phyloP scores from a whole-genome alignment of 2,329 filamentous ascomycete genomes.

The Lithohypha guttulata region DNA sequence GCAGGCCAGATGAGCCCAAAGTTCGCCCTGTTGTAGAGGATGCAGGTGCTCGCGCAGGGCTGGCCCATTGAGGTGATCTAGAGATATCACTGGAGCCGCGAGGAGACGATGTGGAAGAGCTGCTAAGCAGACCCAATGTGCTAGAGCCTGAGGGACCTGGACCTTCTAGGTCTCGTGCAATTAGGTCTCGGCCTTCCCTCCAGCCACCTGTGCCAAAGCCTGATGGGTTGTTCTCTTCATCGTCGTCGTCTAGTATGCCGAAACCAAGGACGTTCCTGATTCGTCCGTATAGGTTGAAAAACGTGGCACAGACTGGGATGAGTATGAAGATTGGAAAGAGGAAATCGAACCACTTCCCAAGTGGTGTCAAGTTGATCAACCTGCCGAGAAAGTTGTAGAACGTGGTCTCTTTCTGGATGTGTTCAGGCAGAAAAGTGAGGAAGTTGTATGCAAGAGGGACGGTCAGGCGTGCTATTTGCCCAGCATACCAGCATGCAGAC shows the following conservation, averaged over 20 bases:
- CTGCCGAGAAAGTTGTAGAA: constrained; percentile 82
- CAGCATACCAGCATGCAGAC: constrained; percentile 89
- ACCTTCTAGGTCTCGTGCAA: constrained; percentile 66
- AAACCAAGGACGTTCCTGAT: constrained; percentile 70
- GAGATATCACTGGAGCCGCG: constrained; percentile 10
- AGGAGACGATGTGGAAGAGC: constrained; percentile 24
- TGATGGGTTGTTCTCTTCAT: constrained; percentile 48
- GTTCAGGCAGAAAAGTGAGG: constrained; percentile 68
- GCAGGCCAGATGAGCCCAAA: neutral
- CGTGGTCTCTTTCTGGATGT: constrained; percentile 63
- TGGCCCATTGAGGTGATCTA: constrained; percentile 11
- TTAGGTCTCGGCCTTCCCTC: constrained; percentile 83
- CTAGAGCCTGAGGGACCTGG: constrained; percentile 37
- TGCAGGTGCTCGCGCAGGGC: constrained; percentile 24
- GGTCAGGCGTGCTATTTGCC: constrained; percentile 82
- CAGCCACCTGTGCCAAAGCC: constrained; percentile 71
- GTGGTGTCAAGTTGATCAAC: constrained; percentile 69
- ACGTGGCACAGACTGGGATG: constrained; percentile 69
- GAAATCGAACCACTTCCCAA: constrained; percentile 75
- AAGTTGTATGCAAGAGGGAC: constrained; percentile 96
- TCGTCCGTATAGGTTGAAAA: constrained; percentile 82
- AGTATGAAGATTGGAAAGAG: constrained; percentile 84
- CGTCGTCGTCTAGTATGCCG: constrained; percentile 65
- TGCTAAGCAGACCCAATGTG: constrained; percentile 30
- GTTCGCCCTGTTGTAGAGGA: constrained; percentile 15